A percentile compares a stretch with the other conserved stretches of the same genome.
Evolutionary conservation across 305 asterid species (phyloP).

Genomic region (Fraxinus dipetala): DNA sequence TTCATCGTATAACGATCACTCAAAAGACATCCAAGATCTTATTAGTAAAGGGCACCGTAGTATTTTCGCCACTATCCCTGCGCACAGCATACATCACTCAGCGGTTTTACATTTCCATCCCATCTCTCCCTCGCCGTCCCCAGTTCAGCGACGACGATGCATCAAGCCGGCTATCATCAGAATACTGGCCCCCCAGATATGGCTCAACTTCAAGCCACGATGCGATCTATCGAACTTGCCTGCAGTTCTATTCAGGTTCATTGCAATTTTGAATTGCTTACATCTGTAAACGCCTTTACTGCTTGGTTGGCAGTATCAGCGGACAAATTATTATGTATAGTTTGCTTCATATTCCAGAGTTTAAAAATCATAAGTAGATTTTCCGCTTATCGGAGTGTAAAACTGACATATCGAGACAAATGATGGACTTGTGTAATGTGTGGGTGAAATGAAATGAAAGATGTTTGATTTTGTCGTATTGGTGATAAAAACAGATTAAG

Average conservation of each 20-base stretch:
- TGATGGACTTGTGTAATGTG: background rate
- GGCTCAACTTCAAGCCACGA: conserved; percentile 72
- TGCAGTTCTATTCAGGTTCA: conserved; percentile 78
- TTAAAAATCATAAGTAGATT: background rate
- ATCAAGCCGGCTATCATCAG: conserved; percentile 38
- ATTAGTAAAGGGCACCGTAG: background rate
- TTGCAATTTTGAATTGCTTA: background rate
- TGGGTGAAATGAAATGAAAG: background rate
- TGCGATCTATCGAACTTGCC: conserved; percentile 79
- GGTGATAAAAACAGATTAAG: background rate
- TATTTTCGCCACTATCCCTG: background rate
- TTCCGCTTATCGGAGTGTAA: background rate
- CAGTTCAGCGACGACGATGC: conserved; percentile 29
- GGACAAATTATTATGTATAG: background rate
- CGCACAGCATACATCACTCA: background rate
- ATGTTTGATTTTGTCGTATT: background rate
- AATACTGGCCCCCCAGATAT: conserved; percentile 46
- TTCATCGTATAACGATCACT: too few species aligned
- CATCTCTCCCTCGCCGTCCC: background rate
- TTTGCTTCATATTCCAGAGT: background rate
- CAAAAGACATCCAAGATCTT: too few species aligned
- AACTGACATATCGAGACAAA: background rate
- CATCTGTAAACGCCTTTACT: background rate
- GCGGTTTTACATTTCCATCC: background rate
- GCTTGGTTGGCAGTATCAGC: background rate